Base-by-base conservation (phyloP, 2,329 filamentous ascomycete genomes). In the Domatiomyces catenatus region DNA sequence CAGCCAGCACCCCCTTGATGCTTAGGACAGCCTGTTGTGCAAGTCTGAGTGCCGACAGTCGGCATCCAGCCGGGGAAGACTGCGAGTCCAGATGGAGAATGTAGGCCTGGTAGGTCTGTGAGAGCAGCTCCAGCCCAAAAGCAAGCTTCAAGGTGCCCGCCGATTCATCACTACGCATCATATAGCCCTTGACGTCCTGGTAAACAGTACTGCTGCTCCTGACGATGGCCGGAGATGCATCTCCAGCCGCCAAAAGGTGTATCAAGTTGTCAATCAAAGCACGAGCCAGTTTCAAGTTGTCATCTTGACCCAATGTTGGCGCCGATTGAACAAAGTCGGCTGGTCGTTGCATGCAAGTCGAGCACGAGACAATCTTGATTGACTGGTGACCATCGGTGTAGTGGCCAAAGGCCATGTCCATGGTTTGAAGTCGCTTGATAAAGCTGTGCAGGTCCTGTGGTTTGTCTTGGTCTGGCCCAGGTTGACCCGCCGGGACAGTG, bases 41-140 rank as follows among this genome's bases (percentile, higher is more conserved):
- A 19, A 62, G 56, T 24, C 53, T 55, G 19, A 63, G 51, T 18
- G 60, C 55, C 12, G 54, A 51, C 7, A 63, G 46, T 15, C 61
- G 60, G 42, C 57, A 59, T 20, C 42, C 48, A 3, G 59, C 54
- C 7, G 54, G 44, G 12, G 42, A 28, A 2, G 48, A 48, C 8
- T 52, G 28, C n/a, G 43, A 39, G 10, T 45, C 44, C 2, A 54
- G 10, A 5, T 51, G 53, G 45, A 54, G 48, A 24, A 56, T 43
- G 46, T 57, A 61, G 42, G 52, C 51, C 47, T 51, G 54, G 50
- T 59, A 60, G 20, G 56, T 52, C 32, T 52, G 50, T 8, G 55
- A 50, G 17, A 62, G 50, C 8, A 63, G 47, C 42, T 58, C 52
- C 15, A 63, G 45, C 4, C 58, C 58, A 19, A 58, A 50, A 20